Conservation (phyloP, 2,329 filamentous ascomycete genomes). For the Metarhizium album region DNA sequence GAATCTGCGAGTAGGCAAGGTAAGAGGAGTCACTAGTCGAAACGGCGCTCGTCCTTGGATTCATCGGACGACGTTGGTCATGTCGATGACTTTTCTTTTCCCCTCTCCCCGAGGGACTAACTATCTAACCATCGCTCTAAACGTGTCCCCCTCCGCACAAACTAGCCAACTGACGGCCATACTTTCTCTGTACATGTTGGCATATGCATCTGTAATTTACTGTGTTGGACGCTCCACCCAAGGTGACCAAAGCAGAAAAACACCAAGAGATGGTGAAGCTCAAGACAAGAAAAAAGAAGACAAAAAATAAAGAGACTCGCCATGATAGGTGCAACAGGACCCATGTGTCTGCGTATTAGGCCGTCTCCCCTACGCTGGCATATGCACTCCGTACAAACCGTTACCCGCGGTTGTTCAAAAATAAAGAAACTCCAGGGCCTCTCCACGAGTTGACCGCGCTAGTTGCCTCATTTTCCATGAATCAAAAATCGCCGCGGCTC, state of each 20-base stretch:
- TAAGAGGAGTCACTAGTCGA: too few species aligned
- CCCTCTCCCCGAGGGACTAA: background rate
- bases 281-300: background rate
- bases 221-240: constrained; percentile 1
- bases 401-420: background rate
- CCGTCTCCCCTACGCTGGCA: background rate
- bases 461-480: background rate
- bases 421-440: background rate
- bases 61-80: background rate
- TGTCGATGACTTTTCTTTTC: background rate
- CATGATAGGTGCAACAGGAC: background rate
- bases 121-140: background rate
- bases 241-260: background rate
- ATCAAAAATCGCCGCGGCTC: background rate
- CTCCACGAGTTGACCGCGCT: background rate
- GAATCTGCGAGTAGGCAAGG: too few species aligned
- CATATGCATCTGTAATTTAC: constrained; percentile 1
- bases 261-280: background rate
- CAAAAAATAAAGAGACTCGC: background rate
- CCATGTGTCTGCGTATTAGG: background rate
- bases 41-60: too few species aligned
- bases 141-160: background rate
- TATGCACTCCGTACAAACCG: background rate
- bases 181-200: background rate
- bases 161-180: background rate